Base-by-base conservation (phyloP, 306 rosid genomes). In the Quercus parvula region DNA sequence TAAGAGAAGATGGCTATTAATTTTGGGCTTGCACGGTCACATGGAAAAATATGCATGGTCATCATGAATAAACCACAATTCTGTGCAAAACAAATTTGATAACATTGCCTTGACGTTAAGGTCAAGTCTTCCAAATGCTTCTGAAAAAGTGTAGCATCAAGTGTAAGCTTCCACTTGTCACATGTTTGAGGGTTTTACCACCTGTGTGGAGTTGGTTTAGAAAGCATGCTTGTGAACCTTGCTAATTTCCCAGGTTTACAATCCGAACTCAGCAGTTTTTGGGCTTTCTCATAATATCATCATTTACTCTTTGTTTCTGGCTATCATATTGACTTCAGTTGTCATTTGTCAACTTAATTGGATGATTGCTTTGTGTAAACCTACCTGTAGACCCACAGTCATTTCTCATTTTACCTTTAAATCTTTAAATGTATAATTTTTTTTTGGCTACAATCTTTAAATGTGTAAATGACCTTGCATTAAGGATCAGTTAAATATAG, bases 321-420 rank as follows among this genome's bases (percentile, higher is more conserved):
- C 27, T 63, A 27, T 25, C 4, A 59, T 27, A 28, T 64, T 33
- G 38, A 67, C 17, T 67, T 67, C 14, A 33, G 38, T 67, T 24
- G 30, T 35, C 51, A 67, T 35, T 19, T 67, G 4, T 35, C 38
- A 31, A 67, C 15, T 35, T 35, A 18, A 35, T 33, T 33, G 7
- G 51, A 18, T 33, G 24, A 17, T 33, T 18, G 51, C 17, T 33
- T 0, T 7, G 51, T 11, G 2, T 33, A 67, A 67, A 67, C 27
- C 49, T 67, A 7, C 64, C 35, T 46, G 46, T 84, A 74, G 70
- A 46, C 27, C 74, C 25, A 64, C 25, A 30, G 18, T 41, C 38
- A 35, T 75, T 75, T 79, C 25, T 78, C 30, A 69, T 56, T 79
- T 72, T 74, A 54, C 8, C 74, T 30, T 76, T 51, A 27, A 63